Conservation (phyloP, 1,284 basidiomycete species). For the Sporisorium reilianum region DNA sequence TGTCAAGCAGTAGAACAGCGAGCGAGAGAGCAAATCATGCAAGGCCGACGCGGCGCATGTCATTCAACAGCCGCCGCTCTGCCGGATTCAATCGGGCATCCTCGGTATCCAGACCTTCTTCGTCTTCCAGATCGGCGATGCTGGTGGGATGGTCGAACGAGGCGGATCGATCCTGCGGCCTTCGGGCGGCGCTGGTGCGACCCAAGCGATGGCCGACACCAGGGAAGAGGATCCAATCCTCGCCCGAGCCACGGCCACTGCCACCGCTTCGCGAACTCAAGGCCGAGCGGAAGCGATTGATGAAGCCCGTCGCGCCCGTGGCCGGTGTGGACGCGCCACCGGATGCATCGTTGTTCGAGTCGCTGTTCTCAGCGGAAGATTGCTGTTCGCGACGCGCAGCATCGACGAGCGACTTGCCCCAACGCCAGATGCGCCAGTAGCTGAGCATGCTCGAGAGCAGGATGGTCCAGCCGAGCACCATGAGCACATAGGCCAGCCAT, state of each 20-base stretch:
- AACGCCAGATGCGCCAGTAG: constrained; percentile 74
- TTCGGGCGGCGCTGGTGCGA: constrained; percentile 4
- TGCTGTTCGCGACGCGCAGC: constrained; percentile 53
- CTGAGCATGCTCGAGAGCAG: constrained; percentile 77
- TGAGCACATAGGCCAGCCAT: constrained; percentile 89
- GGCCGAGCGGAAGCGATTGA: constrained; percentile 37
- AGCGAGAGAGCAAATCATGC: constrained; percentile 3
- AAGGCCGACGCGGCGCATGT: constrained; percentile 51
- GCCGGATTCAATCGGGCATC: constrained; percentile 39
- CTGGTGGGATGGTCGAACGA: constrained; percentile 39
- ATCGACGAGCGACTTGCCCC: constrained; percentile 60
- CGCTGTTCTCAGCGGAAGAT: constrained; percentile 3
- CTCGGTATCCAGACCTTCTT: constrained; percentile 33
- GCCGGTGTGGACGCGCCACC: not conserved
- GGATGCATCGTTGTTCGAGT: constrained; percentile 4
- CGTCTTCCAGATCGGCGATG: constrained; percentile 48
- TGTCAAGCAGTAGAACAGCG: not conserved
- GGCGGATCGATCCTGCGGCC: constrained; percentile 2
- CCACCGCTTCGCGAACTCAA: constrained; percentile 18
- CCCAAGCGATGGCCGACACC: constrained; percentile 43
- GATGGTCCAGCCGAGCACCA: constrained; percentile 92
- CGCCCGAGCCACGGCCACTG: constrained; percentile 27
- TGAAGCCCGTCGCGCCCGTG: constrained; percentile 38
- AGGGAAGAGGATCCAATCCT: constrained; percentile 64
- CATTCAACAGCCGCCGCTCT: constrained; percentile 48